Base-by-base conservation (phyloP, 2,329 filamentous ascomycete species). In the Aspergillus awamori region DNA sequence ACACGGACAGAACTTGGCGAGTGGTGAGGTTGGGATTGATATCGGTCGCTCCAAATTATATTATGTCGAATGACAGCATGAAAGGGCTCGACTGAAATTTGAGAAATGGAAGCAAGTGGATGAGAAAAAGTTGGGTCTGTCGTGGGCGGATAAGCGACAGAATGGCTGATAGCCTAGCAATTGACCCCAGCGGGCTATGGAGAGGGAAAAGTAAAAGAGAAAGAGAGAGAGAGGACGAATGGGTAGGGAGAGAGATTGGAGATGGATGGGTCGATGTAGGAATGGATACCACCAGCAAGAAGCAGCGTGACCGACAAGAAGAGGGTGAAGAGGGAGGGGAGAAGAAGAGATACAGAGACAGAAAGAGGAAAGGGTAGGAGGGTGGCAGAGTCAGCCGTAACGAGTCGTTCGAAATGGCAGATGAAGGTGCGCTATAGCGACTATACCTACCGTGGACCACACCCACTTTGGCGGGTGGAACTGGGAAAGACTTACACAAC, bases 381-480 rank as follows among this genome's bases (percentile, higher is more conserved):
- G 43, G 49, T 51, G 58, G 58, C 53, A 58, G 53, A 59, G 59
- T 58, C 62, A 59, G 59, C 60, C 56, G 54, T 64, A 52, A 59
- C 49, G 17, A 62, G 33, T 36, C 43, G 15, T 41, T 56, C 41
- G 48, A 62, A 43, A 43, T 13, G 38, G 47, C 56, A 57, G 49
- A 47, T 49, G 53, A 36, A 36, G 33, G 33, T 36, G 33, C 47
- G 47, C 45, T 43, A 48, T 58, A 47, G 43, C 41, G 26, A 59
- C 39, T 39, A 59, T 58, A 38, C 17, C 17, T 28, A 52, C 45
- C 55, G 8, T 57, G 30, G 30, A 17, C 36, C 38, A 39, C 20
- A n/a, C 20, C 33, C 45, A 49, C 47, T 36, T 43, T 17, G 39
- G 39, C 39, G n/a, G 17, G 41, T 24, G 20, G 20, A 20, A 20